phyloP scores from a whole-genome alignment of 495 filamentous ascomycete species.

The Extremus antarcticus region DNA sequence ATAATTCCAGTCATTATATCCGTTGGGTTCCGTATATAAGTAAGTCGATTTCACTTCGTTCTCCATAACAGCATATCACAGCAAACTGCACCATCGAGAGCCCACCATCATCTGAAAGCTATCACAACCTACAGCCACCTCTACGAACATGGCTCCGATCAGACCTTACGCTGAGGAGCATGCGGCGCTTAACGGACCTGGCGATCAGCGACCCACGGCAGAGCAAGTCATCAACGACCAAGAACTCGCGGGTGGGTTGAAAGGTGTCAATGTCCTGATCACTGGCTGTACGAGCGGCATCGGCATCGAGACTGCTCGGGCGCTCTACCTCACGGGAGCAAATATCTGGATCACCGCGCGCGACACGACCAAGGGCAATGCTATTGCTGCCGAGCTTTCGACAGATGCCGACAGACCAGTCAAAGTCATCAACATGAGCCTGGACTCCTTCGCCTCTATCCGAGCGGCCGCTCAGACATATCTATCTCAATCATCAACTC shows the following conservation, averaged over 20 bases:
- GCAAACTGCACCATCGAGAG: too few relatives aligned
- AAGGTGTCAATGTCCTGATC: slow-evolving; percentile 51
- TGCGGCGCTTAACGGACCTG: slow-evolving; percentile 29
- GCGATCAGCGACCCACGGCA: slow-evolving; percentile 39
- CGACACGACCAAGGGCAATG: slow-evolving; percentile 27
- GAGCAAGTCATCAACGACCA: slow-evolving; percentile 38
- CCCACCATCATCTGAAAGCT: too few relatives aligned
- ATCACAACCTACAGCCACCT: too few relatives aligned
- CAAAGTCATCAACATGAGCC: slow-evolving; percentile 31
- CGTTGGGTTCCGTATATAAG: too few relatives aligned
- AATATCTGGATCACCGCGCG: slow-evolving; percentile 37
- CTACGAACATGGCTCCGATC: background rate
- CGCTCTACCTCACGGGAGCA: slow-evolving; percentile 37
- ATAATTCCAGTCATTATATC: too few relatives aligned
- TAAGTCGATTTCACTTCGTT: too few relatives aligned
- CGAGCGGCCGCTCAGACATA: slow-evolving; percentile 16
- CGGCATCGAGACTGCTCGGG: slow-evolving; percentile 40
- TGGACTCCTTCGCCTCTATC: slow-evolving; percentile 14
- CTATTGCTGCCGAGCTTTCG: slow-evolving; percentile 10
- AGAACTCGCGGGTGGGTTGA: slow-evolving; percentile 27
- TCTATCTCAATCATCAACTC: slow-evolving; percentile 16
- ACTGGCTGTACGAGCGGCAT: slow-evolving; percentile 57
- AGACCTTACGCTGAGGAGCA: slow-evolving; percentile 14
- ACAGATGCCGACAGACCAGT: slow-evolving; percentile 14
- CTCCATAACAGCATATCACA: too few relatives aligned